Evolutionary conservation across 2,329 filamentous ascomycete genomes (phyloP).

Genomic region (Pseudogymnoascus sp.): DNA sequence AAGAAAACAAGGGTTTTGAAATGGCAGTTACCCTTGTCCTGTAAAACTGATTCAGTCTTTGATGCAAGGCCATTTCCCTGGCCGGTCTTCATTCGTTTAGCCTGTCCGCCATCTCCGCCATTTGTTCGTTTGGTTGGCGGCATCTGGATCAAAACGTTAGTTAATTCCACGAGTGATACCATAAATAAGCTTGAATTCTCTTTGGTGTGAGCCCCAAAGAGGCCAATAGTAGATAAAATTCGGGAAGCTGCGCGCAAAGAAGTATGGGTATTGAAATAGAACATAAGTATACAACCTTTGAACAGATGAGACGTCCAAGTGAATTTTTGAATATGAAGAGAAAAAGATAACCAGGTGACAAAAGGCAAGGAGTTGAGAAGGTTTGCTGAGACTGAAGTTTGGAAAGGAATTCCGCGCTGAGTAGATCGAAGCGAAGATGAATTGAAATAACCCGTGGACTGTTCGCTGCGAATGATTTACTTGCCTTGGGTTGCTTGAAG

Average conservation of each 20-base stretch:
- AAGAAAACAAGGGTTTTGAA: too few species aligned
- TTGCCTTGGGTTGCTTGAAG: not conserved
- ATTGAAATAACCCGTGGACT: not conserved
- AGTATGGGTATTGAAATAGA: not conserved
- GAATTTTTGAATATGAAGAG: not conserved
- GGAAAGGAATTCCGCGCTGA: not conserved
- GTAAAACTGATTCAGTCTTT: not conserved
- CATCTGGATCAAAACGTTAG: not conserved
- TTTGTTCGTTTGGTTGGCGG: not conserved
- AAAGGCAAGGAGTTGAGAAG: not conserved
- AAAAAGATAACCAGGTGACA: not conserved
- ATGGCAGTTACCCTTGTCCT: not conserved
- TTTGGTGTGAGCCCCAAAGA: not conserved
- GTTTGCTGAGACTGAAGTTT: not conserved
- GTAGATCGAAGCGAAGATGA: not conserved
- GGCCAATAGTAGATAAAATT: not conserved
- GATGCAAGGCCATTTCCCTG: not conserved
- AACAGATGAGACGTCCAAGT: not conserved
- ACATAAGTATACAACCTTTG: not conserved
- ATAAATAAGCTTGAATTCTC: not conserved
- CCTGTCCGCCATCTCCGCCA: not conserved
- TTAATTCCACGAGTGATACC: not conserved
- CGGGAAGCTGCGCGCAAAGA: not conserved
- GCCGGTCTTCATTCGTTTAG: not conserved
- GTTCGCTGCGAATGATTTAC: not conserved